Evolutionary conservation across 148 eudicot species (phyloP).

Genomic region (Heliosperma pusillum): DNA sequence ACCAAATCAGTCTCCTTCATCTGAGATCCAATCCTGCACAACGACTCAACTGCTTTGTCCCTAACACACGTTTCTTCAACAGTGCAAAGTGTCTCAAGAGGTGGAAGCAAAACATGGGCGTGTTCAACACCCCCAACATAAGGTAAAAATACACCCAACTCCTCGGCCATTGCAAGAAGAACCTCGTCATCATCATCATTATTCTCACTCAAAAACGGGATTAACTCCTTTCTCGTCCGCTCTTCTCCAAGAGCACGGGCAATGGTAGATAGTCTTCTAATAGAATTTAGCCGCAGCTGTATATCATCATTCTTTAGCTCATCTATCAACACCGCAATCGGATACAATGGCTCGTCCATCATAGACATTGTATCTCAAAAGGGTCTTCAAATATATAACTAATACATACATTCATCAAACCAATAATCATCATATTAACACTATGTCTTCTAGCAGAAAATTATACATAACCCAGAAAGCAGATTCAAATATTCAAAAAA

Average conservation of each 20-base stretch:
- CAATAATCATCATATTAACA: neutral
- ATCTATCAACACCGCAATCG: conserved; percentile 92
- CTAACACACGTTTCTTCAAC: conserved; percentile 98
- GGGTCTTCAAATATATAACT: conserved; percentile 14
- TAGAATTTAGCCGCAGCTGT: conserved; percentile 81
- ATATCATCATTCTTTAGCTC: conserved; percentile 95
- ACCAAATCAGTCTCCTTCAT: conserved; percentile 90
- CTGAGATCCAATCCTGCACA: conserved; percentile 88
- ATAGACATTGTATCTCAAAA: conserved; percentile 46
- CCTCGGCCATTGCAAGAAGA: conserved; percentile 97
- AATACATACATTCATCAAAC: neutral
- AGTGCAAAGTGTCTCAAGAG: conserved; percentile 85
- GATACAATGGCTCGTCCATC: conserved; percentile 91
- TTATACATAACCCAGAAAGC: no score
- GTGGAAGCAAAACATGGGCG: conserved; percentile 88
- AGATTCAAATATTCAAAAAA: no score
- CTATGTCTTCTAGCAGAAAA: no score
- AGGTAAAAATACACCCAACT: conserved; percentile 91
- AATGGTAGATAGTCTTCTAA: conserved; percentile 80
- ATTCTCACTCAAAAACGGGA: conserved; percentile 90
- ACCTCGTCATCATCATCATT: conserved; percentile 98
- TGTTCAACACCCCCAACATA: conserved; percentile 90
- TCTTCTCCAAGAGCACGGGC: conserved; percentile 99
- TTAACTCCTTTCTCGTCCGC: conserved; percentile 80
- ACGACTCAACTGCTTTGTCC: conserved; percentile 93